Evolutionary conservation across 352 stramenopile species (phyloP).

Genomic region (Phytopythium chamaehyphon): DNA sequence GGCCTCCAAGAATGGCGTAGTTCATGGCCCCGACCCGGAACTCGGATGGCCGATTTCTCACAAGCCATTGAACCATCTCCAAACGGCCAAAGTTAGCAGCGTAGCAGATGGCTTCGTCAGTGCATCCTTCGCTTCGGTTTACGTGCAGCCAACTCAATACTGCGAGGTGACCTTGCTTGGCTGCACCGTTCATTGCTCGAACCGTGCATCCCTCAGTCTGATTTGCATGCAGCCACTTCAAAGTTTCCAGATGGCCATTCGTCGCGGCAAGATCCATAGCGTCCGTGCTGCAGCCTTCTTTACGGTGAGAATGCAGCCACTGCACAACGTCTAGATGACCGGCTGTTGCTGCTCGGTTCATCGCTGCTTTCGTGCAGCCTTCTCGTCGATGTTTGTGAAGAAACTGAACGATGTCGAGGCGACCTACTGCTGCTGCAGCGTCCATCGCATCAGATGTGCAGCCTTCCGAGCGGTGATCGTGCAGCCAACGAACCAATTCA

Average conservation of each 20-base stretch:
- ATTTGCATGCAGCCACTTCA: conserved; percentile 24
- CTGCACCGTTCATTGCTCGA: conserved; percentile 14
- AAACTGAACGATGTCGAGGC: conserved; percentile 27
- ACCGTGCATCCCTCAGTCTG: conserved; percentile 22
- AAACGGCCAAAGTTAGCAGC: conserved; percentile 9
- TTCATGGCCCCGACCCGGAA: conserved; percentile 13
- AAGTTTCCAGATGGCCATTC: conserved; percentile 19
- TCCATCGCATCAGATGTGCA: conserved; percentile 24
- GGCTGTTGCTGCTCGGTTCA: conserved; percentile 28
- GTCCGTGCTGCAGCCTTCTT: conserved; percentile 24
- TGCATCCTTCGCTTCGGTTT: conserved; percentile 12
- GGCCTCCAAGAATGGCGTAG: conserved; percentile 8
- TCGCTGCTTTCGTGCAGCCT: conserved; percentile 24
- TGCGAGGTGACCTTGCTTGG: conserved; percentile 6
- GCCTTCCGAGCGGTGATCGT: conserved; percentile 18
- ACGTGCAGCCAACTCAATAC: conserved; percentile 10
- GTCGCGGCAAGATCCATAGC: conserved; percentile 20
- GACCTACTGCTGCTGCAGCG: conserved; percentile 16
- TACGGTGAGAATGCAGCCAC: conserved; percentile 25
- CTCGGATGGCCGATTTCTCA: conserved; percentile 6
- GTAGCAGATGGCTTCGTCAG: conserved; percentile 9
- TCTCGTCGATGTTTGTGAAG: conserved; percentile 24
- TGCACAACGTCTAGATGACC: conserved; percentile 27
- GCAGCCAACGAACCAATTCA: conserved; percentile 21
- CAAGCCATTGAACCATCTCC: conserved; percentile 11